Evolutionary conservation across 306 rosid species (phyloP).

Genomic region (Lathyrus tuberosus): DNA sequence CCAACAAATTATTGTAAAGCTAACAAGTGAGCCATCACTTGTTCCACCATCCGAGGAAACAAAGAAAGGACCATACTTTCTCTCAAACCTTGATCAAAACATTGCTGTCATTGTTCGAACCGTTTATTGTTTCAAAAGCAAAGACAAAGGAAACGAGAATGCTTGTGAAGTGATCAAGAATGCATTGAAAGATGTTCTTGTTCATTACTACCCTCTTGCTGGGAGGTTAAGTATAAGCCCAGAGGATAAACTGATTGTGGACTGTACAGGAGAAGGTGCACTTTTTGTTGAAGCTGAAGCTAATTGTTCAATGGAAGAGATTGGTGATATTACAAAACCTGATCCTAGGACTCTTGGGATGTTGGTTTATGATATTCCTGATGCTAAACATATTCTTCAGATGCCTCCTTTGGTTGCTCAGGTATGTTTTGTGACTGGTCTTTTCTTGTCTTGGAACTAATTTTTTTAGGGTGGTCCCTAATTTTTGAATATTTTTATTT

Average conservation of each 20-base stretch:
- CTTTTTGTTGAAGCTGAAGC: conserved; percentile 90
- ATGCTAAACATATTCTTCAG: conserved; percentile 80
- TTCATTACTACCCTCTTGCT: conserved; percentile 80
- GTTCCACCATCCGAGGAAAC: conserved; percentile 75
- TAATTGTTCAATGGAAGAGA: conserved; percentile 60
- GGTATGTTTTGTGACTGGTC: conserved; percentile 46
- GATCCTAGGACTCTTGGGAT: conserved; percentile 77
- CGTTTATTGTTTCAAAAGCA: conserved; percentile 64
- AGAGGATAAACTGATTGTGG: conserved; percentile 80
- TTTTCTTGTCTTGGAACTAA: background rate
- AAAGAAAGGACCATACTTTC: conserved; percentile 67
- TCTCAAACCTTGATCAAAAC: conserved; percentile 93
- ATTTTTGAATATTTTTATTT: too few relatives aligned
- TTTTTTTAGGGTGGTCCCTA: too few relatives aligned
- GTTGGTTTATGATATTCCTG: conserved; percentile 89
- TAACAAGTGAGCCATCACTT: conserved; percentile 53
- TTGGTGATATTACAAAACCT: conserved; percentile 80
- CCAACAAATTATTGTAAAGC: conserved; percentile 51
- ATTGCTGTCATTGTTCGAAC: conserved; percentile 77
- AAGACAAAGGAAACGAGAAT: conserved; percentile 62
- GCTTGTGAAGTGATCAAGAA: conserved; percentile 63
- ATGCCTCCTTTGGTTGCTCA: conserved; percentile 89
- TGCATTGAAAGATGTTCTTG: conserved; percentile 71
- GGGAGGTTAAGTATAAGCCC: conserved; percentile 74
- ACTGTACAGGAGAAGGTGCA: conserved; percentile 91